A percentile compares a stretch with the other conserved stretches of the same genome.
These are phyloP conservation scores for Mortierella sp. DNA, from an alignment of 371 early-diverging fungal species.

Conservation along the genomic window DNA sequence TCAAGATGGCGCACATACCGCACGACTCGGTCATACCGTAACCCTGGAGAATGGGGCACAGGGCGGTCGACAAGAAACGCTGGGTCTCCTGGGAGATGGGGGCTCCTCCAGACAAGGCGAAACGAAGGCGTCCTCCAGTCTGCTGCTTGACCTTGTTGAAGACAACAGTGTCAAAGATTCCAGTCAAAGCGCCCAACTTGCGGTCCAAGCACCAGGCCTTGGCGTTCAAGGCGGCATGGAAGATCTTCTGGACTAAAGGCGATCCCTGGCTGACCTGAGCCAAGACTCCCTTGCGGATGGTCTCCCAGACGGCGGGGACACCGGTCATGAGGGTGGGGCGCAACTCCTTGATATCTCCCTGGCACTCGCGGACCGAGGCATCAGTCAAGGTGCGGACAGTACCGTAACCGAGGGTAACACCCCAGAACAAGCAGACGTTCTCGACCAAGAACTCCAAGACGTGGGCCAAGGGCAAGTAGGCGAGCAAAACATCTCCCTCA, in stretches of 20 bases:
- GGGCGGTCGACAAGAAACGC: constrained; percentile 85
- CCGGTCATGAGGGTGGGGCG: constrained; percentile 95
- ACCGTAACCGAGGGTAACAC: constrained; percentile 93
- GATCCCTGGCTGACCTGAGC: constrained; percentile 77
- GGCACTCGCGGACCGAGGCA: constrained; percentile 91
- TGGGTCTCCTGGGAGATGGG: constrained; percentile 91
- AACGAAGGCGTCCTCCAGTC: constrained; percentile 94
- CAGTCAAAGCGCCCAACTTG: constrained; percentile 61
- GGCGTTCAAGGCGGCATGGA: constrained; percentile 80
- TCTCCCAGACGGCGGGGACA: constrained; percentile 95
- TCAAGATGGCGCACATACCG: constrained; percentile 77
- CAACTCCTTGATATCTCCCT: constrained; percentile 95
- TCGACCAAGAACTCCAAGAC: constrained; percentile 91
- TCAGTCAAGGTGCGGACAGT: constrained; percentile 90
- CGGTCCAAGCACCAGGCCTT: constrained; percentile 81
- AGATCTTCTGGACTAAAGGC: constrained; percentile 79
- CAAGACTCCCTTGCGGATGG: constrained; percentile 90
- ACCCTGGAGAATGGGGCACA: constrained; percentile 92
- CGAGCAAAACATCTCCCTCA: constrained; percentile 79
- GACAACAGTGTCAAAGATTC: constrained; percentile 85
- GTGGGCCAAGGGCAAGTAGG: constrained; percentile 97
- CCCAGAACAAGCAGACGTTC: constrained; percentile 79
- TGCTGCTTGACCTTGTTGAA: constrained; percentile 93
- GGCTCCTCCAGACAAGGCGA: constrained; percentile 96
- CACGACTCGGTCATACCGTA: constrained; percentile 85